Base-by-base conservation (phyloP, 1,139 yeast species). In the Williopsis jadinii region DNA sequence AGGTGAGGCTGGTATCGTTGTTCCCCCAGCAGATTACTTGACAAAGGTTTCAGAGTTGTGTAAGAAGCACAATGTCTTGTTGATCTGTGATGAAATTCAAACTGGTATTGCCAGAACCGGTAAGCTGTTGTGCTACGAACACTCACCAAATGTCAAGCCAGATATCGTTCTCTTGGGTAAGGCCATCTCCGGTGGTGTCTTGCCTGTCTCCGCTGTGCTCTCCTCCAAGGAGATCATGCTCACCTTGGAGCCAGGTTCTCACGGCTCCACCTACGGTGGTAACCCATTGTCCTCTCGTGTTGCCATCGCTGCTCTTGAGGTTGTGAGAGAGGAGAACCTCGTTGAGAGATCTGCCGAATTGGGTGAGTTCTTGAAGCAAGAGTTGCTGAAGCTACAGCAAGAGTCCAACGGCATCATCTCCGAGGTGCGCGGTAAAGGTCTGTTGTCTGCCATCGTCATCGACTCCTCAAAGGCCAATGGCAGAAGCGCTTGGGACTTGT, bases 21-120 rank as follows among this genome's bases (percentile, higher is more conserved):
- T 90, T 27, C 97, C 97, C 41, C 95, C 94, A 50, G 68, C 65
- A 42, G 95, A 77, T 56, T 90, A 90, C 68, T 75, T 90, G 52
- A 66, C 80, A 43, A 68, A 71, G 53, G 96, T 90, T 30, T 77
- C 77, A 54, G 78, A 68, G 44, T 73, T 90, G 49, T 88, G 97
- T 70, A 79, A 77, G 59, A 69, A 87, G 66, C 73, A 90, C 73
- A 87, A 90, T 57, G 88, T 86, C 28, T 71, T 90, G 59, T 74
- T 90, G 56, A 90, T 90, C 64, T 87, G 95, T 61, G 97, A 92
- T 63, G 98, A 90, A 70, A 87, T 92, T 61, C 97, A 90, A 70
- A 90, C 98, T 30, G 97, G 98, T 65, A 78, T 90, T 61, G 97
- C 95, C 42, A 83, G 98, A 73, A 92, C 97, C 31, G 97, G 97